Evolutionary conservation across 2,329 filamentous ascomycete species (phyloP), one percentile per base, ranked within the genome.

Genomic region (Tolypocladium ovalisporum): DNA sequence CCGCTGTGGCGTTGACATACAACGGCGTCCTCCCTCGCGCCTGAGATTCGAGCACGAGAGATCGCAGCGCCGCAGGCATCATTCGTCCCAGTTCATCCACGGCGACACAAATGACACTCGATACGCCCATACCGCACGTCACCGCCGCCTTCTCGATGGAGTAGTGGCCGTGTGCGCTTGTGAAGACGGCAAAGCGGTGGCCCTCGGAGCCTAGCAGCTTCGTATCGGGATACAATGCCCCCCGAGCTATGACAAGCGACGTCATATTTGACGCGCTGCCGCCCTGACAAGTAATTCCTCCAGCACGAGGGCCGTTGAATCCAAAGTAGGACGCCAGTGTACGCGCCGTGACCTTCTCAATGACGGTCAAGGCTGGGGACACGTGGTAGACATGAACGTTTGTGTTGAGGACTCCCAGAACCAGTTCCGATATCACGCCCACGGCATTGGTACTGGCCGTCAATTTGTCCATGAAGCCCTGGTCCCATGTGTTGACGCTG

Each of bases 401-500:
- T 35, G 93, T 96, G 74, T 97, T 97, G 47, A 97, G 75, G 0
- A 89, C 82, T 0, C 89, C 86, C 27, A 97, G 82, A 12, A 97
- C 77, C 57, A 97, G 76, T 66, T 97, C 93, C 2, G 90, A 87
- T 19, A 87, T 85, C 0, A 97, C 80, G n/a, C 93, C 93, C 66
- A 87, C 85, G 49, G 93, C 87, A 68, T 94, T 94, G 34, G 89
- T 94, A 61, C 86, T 87, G n/a, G 88, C 84, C 71, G 96, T 97
- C 19, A 97, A 77, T 75, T 97, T 97, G 73, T 97, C 92, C 67
- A 97, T 74, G 73, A 97, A 97, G 10, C 93, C 93, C 71, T 96
- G 92, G 67, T 96, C 89, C 89, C 92, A 97, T n/a, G 92, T 97
- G 74, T 97, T 97, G 66, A 97, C 93, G 66, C 88, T 93, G 72